phyloP scores from a whole-genome alignment of 1,284 basidiomycete genomes.

The Cryptococcus floricola region DNA sequence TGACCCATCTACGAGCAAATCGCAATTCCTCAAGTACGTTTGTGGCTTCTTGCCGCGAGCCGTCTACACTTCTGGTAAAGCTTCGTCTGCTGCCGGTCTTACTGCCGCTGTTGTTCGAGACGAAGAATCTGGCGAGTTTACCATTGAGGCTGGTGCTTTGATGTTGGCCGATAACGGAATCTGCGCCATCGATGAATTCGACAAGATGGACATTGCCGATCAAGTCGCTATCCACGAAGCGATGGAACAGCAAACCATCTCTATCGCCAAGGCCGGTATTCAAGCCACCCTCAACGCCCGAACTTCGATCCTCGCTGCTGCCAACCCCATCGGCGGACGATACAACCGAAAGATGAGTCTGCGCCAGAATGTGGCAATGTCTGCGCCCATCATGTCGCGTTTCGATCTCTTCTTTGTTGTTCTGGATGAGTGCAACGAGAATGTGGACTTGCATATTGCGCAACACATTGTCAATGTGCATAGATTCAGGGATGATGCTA shows the following conservation, averaged over 20 bases:
- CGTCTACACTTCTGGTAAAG: conserved; percentile 98
- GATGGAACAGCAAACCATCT: conserved; percentile 99
- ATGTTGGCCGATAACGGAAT: conserved; percentile 99
- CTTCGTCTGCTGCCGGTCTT: conserved; percentile 96
- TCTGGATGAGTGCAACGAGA: conserved; percentile 93
- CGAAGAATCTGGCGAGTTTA: conserved; percentile 98
- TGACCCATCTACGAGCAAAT: conserved; percentile 94
- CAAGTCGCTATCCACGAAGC: conserved; percentile 99
- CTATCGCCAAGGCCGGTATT: conserved; percentile 98
- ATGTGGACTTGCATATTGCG: conserved; percentile 88
- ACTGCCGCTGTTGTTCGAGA: conserved; percentile 98
- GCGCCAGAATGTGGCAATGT: conserved; percentile 96
- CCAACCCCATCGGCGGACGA: conserved; percentile 92
- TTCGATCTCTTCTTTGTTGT: conserved; percentile 99
- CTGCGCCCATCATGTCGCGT: conserved; percentile 97
- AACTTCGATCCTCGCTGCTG: conserved; percentile 95
- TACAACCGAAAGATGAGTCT: conserved; percentile 95
- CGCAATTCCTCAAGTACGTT: conserved; percentile 98
- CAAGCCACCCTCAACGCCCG: conserved; percentile 97
- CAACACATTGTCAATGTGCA: conserved; percentile 98
- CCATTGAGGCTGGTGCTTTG: conserved; percentile 96
- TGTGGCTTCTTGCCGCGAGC: conserved; percentile 98
- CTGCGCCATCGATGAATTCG: conserved; percentile 99
- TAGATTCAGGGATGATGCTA: conserved; percentile 88
- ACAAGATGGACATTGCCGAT: conserved; percentile 99